Evolutionary conservation across 2,329 filamentous ascomycete genomes (phyloP), one percentile per base, ranked within the genome.

Genomic region (Simplicillium sp.): DNA sequence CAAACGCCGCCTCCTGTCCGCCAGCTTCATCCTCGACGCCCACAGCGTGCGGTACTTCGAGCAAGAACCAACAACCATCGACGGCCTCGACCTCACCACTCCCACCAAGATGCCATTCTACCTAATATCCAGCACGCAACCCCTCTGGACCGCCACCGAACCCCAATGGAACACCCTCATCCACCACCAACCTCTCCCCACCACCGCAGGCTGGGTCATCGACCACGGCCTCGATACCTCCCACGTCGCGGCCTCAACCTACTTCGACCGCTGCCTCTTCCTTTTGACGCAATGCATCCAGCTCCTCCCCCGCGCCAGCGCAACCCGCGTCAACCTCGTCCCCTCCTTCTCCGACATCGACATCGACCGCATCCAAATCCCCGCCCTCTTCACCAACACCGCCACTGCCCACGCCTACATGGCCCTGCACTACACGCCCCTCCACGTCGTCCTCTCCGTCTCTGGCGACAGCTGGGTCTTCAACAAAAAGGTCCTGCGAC

Each of bases 401-500:
- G 59, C 66, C 12, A 55, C 67, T 14, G 70, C 67, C 37, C 70
- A 72, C 51, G 70, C 71, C 0, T 78, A 77, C 51, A 58, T 78
- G 14, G 73, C 76, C 1, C 59, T 80, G 2, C 65, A 77, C 46
- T 62, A 75, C 50, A 77, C 75, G 1, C 76, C 75, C n/a, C 65
- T 80, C 4, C 67, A 71, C 45, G 68, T 70, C 46, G 65, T 80
- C 1, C 63, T 80, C 14, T 73, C 73, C 11, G 71, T 79, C 7
- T 71, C 71, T 20, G 75, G 75, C 37, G 69, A 78, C 45, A 74
- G 67, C 39, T 79, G 73, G 73, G 60, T 75, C 15, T 77, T 78
- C 50, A 67, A 68, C 38, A 65, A 68, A 41, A 79, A 79, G 49
- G 57, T 78, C 5, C 54, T 65, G 2, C 57, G 64, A 4, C 54